Base-by-base conservation (phyloP, 1,284 basidiomycete genomes). In the Cystobasidium sp. region DNA sequence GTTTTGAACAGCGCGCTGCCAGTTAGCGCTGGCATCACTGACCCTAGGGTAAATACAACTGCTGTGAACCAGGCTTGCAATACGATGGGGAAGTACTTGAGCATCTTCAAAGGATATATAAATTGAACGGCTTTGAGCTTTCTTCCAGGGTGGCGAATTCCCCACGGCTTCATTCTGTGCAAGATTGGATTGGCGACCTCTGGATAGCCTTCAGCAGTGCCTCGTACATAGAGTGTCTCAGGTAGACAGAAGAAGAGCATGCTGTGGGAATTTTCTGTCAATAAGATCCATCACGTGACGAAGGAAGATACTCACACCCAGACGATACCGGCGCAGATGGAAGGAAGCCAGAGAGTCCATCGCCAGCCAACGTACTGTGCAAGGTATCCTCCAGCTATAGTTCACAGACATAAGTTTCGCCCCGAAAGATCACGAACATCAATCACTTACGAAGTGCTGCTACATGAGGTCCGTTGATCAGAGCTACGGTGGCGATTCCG, bases 321-420 rank as follows among this genome's bases (percentile, higher is more conserved):
- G 43, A 73, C 53, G 7, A 56, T 47, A 24, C 44, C 49, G 5
- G 51, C 62, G 39, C 46, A 59, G 63, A 73, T 73, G n/a, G 70
- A 59, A 6, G 70, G 70, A 20, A 73, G 70, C 49, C 53, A 66
- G 14, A 73, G 52, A 8, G 70, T 73, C 70, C 70, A 73, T 53
- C 70, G 43, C 70, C 70, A 73, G 47, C 70, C 70, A 41, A 66
- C 70, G 37, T 73, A 73, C 31, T 73, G 70, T 9, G 70, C 70
- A n/a, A 73, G 24, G 24, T n/a, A 73, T 39, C 70, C 70, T 18
- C 70, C 70, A 8, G 70, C 68, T 70, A 31, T 16, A 24, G 20
- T 51, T 6, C 12, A 44, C 6, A 43, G 1, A n/a, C 9, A 63
- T 37, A 18, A 46, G 16, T 20, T 9, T 18, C 51, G 9, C n/a